Conservation (phyloP, 164 flowering plant genomes). For the Cinnamomum micranthum region DNA sequence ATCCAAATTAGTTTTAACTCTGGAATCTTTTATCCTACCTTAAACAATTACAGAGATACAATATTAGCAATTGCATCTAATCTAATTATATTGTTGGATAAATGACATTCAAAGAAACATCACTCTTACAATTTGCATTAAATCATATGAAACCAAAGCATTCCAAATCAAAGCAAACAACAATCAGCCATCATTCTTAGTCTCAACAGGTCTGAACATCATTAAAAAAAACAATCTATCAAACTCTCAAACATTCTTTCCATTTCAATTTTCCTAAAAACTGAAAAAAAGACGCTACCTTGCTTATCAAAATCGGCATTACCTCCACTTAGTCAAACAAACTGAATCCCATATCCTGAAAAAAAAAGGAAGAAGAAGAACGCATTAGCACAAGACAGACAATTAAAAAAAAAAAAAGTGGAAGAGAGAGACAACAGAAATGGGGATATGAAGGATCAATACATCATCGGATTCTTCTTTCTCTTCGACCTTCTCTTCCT, state of each 20-base stretch:
- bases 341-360: conserved; percentile 55
- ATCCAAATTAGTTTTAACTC: no score
- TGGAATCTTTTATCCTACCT: no score
- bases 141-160: neutral
- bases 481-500: conserved; percentile 44
- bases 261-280: neutral
- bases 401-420: neutral
- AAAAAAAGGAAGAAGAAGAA: neutral
- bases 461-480: conserved; percentile 49
- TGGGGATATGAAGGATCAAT: neutral
- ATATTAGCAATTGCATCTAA: no score
- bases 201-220: neutral
- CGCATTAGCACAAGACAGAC: neutral
- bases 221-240: neutral
- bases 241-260: neutral
- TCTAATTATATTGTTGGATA: no score
- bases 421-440: neutral
- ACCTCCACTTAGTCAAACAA: conserved; percentile 38
- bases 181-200: neutral
- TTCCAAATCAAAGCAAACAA: neutral
- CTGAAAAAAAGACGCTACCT: neutral
- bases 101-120: neutral
- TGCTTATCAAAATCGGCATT: neutral
- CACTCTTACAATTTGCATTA: neutral
- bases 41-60: no score